Base-by-base conservation (phyloP, 164 flowering plant species). In the Nymphaea thermarum region DNA sequence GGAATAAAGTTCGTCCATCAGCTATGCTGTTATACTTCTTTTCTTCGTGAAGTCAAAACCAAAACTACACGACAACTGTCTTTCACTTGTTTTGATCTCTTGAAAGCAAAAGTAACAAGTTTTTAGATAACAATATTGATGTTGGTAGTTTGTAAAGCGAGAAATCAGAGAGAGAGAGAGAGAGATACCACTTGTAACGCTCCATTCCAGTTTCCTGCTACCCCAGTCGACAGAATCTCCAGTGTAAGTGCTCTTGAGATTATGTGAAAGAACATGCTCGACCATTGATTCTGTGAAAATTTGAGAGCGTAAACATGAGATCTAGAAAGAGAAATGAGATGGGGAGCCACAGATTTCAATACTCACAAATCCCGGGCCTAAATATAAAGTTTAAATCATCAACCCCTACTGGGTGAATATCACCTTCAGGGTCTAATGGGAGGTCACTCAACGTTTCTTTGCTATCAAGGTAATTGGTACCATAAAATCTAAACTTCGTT, bases 181-280 rank as follows among this genome's bases (percentile, higher is more conserved):
- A 51, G 57, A 51, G 15, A 51, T 91, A 93, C 98, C 96, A 88
- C 95, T 88, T 93, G 98, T 66, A 93, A 71, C 59, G 98, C 98
- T 70, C 98, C 96, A 75, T 93, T 87, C 74, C 81, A 87, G 77
- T 86, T 90, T 43, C 96, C 98, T 8, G 91, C 93, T 1, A 90
- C 91, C 45, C 98, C 98, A 43, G 95, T 88, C 63, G 96, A 93
- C 10, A 93, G 72, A 7, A 93, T 84, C 45, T 88, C 95, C 6
- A 93, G 66, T 6, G 91, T 88, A 74, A 78, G 61, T 12, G 93
- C 96, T 77, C 88, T 85, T 70, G 98, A 86, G 55, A 93, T 89
- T 42, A 90, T 80, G 4, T 89, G 82, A 4, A 84, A 76, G 67
- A 90, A 93, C 57, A 85, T 79, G 68, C 74, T 82, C 15, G 86